Evolutionary conservation across 139 green algal species (phyloP).

Genomic region (Coelastrella sp.): DNA sequence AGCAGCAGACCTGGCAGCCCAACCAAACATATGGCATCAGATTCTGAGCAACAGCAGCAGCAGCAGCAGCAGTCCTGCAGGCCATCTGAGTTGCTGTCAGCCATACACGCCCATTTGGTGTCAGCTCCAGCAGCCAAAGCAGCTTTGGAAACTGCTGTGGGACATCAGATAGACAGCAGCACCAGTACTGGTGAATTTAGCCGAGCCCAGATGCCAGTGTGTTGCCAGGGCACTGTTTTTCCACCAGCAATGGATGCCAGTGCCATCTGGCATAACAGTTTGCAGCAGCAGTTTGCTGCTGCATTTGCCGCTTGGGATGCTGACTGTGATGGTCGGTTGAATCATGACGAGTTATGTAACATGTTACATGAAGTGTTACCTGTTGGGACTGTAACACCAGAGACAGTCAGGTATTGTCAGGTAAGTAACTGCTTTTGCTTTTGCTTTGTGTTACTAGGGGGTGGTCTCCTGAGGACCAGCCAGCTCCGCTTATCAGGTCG

Average conservation of each 20-base stretch:
- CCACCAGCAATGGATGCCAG: neutral
- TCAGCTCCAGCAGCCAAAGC: neutral
- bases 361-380: constrained; percentile 19
- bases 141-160: neutral
- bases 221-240: no score
- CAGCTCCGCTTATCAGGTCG: no score
- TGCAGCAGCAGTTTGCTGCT: constrained; percentile 28
- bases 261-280: neutral
- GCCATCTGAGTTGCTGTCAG: neutral
- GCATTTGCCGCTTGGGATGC: constrained; percentile 23
- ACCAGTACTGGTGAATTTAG: neutral
- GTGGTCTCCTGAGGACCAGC: no score
- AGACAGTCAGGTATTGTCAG: neutral
- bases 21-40: neutral
- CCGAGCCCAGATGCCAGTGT: no score
- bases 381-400: neutral
- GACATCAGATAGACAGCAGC: neutral
- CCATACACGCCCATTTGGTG: neutral
- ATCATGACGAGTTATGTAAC: neutral
- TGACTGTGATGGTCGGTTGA: neutral
- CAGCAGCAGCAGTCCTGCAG: neutral
- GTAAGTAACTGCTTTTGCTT: neutral
- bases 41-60: neutral
- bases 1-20: neutral
- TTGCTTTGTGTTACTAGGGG: no score